Conservation (phyloP, 495 filamentous ascomycete species). For the Penicillium manginii region DNA sequence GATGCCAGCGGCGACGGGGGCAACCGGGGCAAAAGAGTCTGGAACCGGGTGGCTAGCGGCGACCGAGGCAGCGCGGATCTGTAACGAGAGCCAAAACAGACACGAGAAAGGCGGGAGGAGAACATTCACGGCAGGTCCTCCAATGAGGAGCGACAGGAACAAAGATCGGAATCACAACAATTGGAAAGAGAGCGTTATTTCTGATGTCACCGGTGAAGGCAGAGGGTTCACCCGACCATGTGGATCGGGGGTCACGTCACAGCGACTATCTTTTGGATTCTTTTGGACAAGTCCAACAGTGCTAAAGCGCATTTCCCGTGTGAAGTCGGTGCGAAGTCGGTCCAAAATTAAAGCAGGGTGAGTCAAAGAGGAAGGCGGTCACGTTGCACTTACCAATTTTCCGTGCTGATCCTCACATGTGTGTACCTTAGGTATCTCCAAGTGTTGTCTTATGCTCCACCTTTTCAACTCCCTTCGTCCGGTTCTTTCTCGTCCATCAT, state of each 20-base stretch:
- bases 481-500: slow-evolving; percentile 17
- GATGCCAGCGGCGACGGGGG: slow-evolving; percentile 24
- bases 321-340: not conserved
- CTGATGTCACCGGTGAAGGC: slow-evolving; percentile 17
- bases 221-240: slow-evolving; percentile 2
- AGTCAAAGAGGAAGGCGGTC: slow-evolving; percentile 15
- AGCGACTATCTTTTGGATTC: slow-evolving; percentile 1
- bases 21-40: slow-evolving; percentile 9
- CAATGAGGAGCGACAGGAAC: slow-evolving; percentile 4
- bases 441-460: slow-evolving; percentile 9
- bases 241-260: slow-evolving; percentile 22
- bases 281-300: no score
- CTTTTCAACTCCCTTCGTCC: not conserved
- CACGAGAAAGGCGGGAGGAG: slow-evolving; percentile 20
- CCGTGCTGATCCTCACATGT: slow-evolving; percentile 11
- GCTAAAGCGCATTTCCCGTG: not conserved
- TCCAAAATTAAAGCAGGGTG: not conserved
- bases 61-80: slow-evolving; percentile 28
- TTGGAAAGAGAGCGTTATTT: not conserved
- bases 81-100: slow-evolving; percentile 31
- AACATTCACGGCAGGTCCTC: slow-evolving; percentile 20
- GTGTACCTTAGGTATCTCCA: no score
- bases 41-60: slow-evolving; percentile 28
- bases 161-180: not conserved
- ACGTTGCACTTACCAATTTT: not conserved